These are phyloP conservation scores for Leersia perrieri DNA, from an alignment of 176 grass and related monocot genomes.

Conservation along the genomic window DNA sequence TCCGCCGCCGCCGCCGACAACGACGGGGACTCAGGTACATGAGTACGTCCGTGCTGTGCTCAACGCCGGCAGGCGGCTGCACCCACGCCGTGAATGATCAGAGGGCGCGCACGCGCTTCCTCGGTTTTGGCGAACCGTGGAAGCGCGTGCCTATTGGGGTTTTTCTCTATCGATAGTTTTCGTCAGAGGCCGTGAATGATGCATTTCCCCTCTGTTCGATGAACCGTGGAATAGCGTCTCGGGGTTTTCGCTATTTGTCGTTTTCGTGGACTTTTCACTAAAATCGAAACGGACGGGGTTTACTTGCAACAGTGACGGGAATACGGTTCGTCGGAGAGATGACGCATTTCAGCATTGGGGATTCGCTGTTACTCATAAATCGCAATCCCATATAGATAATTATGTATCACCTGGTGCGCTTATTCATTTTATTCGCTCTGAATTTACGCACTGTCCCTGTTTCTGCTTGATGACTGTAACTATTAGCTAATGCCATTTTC, in stretches of 20 bases:
- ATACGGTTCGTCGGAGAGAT: background rate
- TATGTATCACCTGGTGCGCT: too few species aligned
- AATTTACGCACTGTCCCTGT: background rate
- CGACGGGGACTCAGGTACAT: background rate
- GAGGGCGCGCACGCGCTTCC: background rate
- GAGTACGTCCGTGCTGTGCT: background rate
- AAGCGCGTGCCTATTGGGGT: background rate
- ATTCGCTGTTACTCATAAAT: background rate
- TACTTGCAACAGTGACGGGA: background rate
- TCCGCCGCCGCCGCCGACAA: conserved; percentile 1
- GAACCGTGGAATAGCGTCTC: background rate
- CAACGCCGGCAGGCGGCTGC: too few species aligned
- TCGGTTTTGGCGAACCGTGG: background rate
- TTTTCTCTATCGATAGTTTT: background rate
- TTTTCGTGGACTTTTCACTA: background rate
- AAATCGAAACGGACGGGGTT: background rate
- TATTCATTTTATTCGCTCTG: background rate
- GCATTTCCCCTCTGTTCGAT: background rate
- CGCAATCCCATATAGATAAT: too few species aligned
- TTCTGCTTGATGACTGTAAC: background rate
- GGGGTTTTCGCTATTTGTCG: background rate
- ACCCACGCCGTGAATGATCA: background rate
- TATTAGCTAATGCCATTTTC: background rate
- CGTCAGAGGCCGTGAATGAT: background rate
- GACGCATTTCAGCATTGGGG: background rate